phyloP scores from a whole-genome alignment of 2,329 filamentous ascomycete genomes.

The Ophiostoma ips region DNA sequence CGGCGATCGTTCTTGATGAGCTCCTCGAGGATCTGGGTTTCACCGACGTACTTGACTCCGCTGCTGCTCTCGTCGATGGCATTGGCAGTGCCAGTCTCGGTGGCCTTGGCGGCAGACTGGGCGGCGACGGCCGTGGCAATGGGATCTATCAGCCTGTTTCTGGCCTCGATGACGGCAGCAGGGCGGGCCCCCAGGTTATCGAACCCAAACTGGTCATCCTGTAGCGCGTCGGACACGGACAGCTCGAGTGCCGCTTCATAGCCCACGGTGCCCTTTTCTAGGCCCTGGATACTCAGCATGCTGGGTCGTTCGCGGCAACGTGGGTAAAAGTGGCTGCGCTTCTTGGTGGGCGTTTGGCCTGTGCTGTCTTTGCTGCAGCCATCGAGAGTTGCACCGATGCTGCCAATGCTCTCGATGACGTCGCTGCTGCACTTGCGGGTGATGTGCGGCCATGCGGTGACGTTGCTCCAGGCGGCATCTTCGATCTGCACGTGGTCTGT shows the following conservation, averaged over 20 bases:
- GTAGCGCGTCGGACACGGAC: slow-evolving; percentile 47
- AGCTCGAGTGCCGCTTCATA: slow-evolving; percentile 55
- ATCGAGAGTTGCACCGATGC: background rate
- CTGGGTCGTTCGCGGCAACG: slow-evolving; percentile 49
- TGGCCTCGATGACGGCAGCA: slow-evolving; percentile 40
- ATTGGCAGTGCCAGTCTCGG: background rate
- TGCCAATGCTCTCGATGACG: slow-evolving; percentile 16
- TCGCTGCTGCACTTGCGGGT: slow-evolving; percentile 25
- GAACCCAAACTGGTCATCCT: slow-evolving; percentile 48
- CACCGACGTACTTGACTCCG: slow-evolving; percentile 41
- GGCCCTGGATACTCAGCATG: slow-evolving; percentile 59
- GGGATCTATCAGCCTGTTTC: slow-evolving; percentile 40
- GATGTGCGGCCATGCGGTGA: slow-evolving; percentile 50
- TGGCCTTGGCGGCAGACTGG: background rate
- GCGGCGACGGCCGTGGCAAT: slow-evolving; percentile 19
- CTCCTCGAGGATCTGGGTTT: slow-evolving; percentile 43
- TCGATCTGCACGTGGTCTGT: slow-evolving; percentile 51
- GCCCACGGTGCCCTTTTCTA: slow-evolving; percentile 58
- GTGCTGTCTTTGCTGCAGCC: background rate
- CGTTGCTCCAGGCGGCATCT: slow-evolving; percentile 47
- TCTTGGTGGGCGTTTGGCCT: slow-evolving; percentile 9
- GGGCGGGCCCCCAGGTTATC: slow-evolving; percentile 40
- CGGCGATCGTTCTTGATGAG: slow-evolving; percentile 41
- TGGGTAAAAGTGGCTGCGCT: slow-evolving; percentile 43
- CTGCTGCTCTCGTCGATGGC: slow-evolving; percentile 16